phyloP scores from a whole-genome alignment of 495 filamentous ascomycete species.

The Xylaria sp. region DNA sequence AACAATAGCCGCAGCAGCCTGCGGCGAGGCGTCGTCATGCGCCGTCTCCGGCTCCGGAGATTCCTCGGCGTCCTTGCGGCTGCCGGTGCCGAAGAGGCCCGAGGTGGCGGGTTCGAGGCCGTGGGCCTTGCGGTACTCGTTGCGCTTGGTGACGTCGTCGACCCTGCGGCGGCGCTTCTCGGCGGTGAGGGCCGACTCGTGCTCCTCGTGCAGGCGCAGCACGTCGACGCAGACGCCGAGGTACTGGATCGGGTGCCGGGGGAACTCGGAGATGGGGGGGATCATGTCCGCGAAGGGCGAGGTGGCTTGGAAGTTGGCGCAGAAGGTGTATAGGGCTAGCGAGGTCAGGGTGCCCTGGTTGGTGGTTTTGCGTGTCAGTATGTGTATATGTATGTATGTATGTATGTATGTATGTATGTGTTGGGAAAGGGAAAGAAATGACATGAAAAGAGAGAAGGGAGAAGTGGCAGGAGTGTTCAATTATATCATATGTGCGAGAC shows the following conservation, averaged over 20 bases:
- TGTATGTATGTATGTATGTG: too few relatives aligned
- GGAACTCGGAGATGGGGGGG: constrained; percentile 64
- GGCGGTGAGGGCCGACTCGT: constrained; percentile 64
- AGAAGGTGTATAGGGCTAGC: constrained; percentile 72
- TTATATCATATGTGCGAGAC: too few relatives aligned
- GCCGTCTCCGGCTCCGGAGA: constrained; percentile 3
- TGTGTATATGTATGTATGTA: too few relatives aligned
- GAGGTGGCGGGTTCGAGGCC: constrained; percentile 67
- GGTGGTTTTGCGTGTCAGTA: too few relatives aligned
- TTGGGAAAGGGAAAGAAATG: background rate
- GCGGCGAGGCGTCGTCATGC: constrained; percentile 14
- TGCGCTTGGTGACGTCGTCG: constrained; percentile 82
- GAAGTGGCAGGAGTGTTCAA: background rate
- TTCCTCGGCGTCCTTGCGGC: constrained; percentile 26
- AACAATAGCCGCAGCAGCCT: constrained; percentile 6
- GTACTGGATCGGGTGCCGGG: constrained; percentile 68
- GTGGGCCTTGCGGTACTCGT: constrained; percentile 81
- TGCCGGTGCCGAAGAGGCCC: constrained; percentile 38
- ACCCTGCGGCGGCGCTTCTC: constrained; percentile 70
- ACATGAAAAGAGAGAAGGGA: too few relatives aligned
- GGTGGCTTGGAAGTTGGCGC: constrained; percentile 70
- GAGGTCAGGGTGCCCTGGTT: constrained; percentile 69
- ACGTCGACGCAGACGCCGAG: constrained; percentile 65
- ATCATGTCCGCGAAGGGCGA: constrained; percentile 77
- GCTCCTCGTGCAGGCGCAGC: constrained; percentile 71